Percentiles rank a stretch among this genome's conserved stretches.
Conservation (phyloP, 2,329 filamentous ascomycete species). For the Colletotrichum orbiculare region DNA sequence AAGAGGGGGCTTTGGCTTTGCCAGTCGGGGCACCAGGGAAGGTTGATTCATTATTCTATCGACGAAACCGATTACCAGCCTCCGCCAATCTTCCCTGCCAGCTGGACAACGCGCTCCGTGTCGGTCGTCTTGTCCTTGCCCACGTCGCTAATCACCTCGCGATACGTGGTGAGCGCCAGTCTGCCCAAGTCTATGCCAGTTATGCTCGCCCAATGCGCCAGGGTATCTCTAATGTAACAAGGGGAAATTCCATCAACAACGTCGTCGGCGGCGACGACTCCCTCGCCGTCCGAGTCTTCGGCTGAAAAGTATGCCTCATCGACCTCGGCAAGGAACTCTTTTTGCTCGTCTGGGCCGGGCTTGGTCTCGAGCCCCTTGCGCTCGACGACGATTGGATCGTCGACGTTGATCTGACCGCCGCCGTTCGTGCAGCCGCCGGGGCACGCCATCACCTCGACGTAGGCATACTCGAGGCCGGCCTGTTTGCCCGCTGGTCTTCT, state of each 20-base stretch:
- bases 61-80: constrained; percentile 75
- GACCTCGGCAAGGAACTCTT: constrained; percentile 82
- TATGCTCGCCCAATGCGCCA: constrained; percentile 80
- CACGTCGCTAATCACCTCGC: constrained; percentile 94
- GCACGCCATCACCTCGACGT: constrained; percentile 99
- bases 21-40: constrained; percentile 68
- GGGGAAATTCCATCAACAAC: constrained; percentile 74
- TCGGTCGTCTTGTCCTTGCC: constrained; percentile 79
- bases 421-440: constrained; percentile 99
- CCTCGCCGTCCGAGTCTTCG: constrained; percentile 61
- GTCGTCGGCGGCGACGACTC: constrained; percentile 42
- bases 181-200: constrained; percentile 78
- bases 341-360: constrained; percentile 82
- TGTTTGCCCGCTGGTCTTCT: constrained; percentile 64
- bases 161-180: constrained; percentile 86
- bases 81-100: constrained; percentile 91
- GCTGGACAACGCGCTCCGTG: constrained; percentile 84
- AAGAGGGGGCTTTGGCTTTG: constrained; percentile 82
- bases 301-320: constrained; percentile 92
- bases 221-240: constrained; percentile 71
- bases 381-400: constrained; percentile 74
- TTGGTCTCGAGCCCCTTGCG: constrained; percentile 62
- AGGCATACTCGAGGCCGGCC: constrained; percentile 77
- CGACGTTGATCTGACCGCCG: constrained; percentile 92
- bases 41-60: constrained; percentile 49